phyloP scores from a whole-genome alignment of 139 green algal genomes.

The Pleodorina starrii region DNA sequence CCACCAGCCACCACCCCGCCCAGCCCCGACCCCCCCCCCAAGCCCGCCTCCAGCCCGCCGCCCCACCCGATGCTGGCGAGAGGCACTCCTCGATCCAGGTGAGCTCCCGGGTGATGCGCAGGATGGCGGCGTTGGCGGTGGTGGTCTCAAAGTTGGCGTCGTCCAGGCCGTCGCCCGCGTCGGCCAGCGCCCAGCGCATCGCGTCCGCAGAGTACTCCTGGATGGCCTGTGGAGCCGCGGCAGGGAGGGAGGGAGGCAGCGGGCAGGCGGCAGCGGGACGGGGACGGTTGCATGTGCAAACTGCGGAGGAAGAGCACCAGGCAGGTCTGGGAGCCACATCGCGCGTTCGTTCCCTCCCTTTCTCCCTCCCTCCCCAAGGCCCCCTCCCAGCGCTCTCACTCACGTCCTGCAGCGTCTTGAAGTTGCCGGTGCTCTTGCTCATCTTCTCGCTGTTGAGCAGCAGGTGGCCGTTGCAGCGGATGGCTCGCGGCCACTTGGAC shows the following conservation, averaged over 20 bases:
- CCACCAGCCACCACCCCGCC: too few relatives aligned
- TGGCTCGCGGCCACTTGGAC: slow-evolving; percentile 54
- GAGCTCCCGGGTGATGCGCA: slow-evolving; percentile 94
- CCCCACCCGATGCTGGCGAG: slow-evolving; percentile 51
- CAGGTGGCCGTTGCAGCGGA: slow-evolving; percentile 96
- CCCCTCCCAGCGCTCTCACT: neutral
- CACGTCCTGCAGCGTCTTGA: slow-evolving; percentile 89
- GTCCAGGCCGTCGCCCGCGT: slow-evolving; percentile 97
- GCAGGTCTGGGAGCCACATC: too few relatives aligned
- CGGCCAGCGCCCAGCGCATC: slow-evolving; percentile 94
- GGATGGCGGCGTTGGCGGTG: slow-evolving; percentile 95
- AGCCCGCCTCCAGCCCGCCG: too few relatives aligned
- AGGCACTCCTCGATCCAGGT: slow-evolving; percentile 94
- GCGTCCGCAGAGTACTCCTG: slow-evolving; percentile 92
- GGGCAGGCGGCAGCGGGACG: too few relatives aligned
- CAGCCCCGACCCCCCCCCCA: too few relatives aligned
- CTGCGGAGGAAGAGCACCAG: too few relatives aligned
- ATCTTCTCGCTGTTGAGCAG: slow-evolving; percentile 99
- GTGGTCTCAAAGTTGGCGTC: slow-evolving; percentile 98
- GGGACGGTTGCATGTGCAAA: too few relatives aligned
- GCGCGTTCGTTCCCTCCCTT: too few relatives aligned
- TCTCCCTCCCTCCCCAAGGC: neutral
- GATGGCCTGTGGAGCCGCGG: slow-evolving; percentile 53
- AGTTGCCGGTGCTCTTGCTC: slow-evolving; percentile 98
- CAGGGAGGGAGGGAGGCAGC: neutral